These are phyloP conservation scores for Echinochloa phyllopogon DNA, from an alignment of 176 grass and related monocot genomes.

Conservation along the genomic window DNA sequence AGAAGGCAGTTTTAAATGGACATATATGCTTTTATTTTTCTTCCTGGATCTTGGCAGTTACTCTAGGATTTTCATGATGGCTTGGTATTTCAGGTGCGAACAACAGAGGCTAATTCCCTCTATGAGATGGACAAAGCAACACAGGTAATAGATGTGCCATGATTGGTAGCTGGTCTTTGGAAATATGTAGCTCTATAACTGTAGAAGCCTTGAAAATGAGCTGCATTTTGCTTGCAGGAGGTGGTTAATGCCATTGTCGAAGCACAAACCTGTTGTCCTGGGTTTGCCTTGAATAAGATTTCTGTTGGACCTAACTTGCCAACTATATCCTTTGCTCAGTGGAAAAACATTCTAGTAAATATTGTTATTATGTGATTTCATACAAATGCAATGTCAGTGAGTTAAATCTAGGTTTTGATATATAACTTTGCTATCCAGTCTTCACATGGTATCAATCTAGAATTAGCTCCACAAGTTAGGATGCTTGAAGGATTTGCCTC, in stretches of 20 bases:
- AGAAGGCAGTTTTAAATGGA: neutral
- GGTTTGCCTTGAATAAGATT: slow-evolving; percentile 70
- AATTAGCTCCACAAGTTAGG: neutral
- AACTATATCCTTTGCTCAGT: slow-evolving; percentile 78
- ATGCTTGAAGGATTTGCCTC: neutral
- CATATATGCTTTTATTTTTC: neutral
- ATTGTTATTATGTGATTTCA: neutral
- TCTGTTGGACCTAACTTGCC: slow-evolving; percentile 71
- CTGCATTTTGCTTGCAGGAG: slow-evolving; percentile 63
- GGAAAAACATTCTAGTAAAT: slow-evolving; percentile 10
- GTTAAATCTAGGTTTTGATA: neutral
- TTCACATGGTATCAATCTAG: neutral
- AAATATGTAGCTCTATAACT: neutral
- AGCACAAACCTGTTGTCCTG: slow-evolving; percentile 70
- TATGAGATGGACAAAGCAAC: slow-evolving; percentile 96
- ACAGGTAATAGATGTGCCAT: slow-evolving; percentile 55
- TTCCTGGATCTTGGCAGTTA: neutral
- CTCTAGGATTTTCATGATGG: slow-evolving; percentile 18
- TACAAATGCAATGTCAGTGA: slow-evolving; percentile 14
- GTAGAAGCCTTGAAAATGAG: neutral
- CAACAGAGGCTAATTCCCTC: slow-evolving; percentile 76
- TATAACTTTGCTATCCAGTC: slow-evolving; percentile 12
- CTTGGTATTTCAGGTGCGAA: slow-evolving; percentile 59
- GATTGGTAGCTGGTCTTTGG: neutral
- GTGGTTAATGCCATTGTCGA: slow-evolving; percentile 86